Conservation (phyloP, 768 basidiomycete genomes). For the Leccinum sublutescens region DNA sequence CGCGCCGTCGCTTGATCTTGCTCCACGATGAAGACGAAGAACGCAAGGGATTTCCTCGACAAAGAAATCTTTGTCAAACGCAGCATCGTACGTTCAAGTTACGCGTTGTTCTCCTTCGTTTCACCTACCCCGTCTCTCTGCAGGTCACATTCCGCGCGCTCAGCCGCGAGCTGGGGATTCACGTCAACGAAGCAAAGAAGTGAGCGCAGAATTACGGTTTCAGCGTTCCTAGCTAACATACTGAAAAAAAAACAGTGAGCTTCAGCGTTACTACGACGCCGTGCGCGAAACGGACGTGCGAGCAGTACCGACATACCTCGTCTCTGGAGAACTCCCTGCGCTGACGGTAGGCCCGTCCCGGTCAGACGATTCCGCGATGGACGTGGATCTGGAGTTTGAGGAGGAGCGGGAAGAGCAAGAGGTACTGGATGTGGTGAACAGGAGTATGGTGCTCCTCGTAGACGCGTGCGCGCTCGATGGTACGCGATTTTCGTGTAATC, state of each 20-base stretch:
- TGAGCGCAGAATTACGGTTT: slow-evolving; percentile 26
- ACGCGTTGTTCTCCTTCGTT: background rate
- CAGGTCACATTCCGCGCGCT: slow-evolving; percentile 81
- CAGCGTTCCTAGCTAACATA: background rate
- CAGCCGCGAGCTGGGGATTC: slow-evolving; percentile 66
- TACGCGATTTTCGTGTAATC: slow-evolving; percentile 29
- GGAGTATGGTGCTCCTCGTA: slow-evolving; percentile 55
- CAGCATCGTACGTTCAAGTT: slow-evolving; percentile 36
- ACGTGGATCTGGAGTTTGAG: slow-evolving; percentile 42
- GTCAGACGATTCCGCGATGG: slow-evolving; percentile 15
- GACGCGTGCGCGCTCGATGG: slow-evolving; percentile 65
- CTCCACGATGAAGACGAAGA: slow-evolving; percentile 27
- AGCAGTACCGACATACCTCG: slow-evolving; percentile 62
- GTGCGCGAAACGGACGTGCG: slow-evolving; percentile 33
- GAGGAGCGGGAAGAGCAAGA: slow-evolving; percentile 14
- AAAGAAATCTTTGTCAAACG: slow-evolving; percentile 47
- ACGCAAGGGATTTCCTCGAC: slow-evolving; percentile 41
- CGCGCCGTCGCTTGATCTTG: background rate
- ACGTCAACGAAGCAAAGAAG: slow-evolving; percentile 82
- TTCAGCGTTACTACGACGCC: slow-evolving; percentile 55
- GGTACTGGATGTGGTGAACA: slow-evolving; percentile 40
- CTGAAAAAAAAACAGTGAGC: slow-evolving; percentile 46
- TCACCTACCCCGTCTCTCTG: background rate
- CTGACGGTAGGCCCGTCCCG: slow-evolving; percentile 8
- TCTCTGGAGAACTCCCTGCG: slow-evolving; percentile 53